Conservation (phyloP, 495 filamentous ascomycete species). For the Lentithecium fluviatile region DNA sequence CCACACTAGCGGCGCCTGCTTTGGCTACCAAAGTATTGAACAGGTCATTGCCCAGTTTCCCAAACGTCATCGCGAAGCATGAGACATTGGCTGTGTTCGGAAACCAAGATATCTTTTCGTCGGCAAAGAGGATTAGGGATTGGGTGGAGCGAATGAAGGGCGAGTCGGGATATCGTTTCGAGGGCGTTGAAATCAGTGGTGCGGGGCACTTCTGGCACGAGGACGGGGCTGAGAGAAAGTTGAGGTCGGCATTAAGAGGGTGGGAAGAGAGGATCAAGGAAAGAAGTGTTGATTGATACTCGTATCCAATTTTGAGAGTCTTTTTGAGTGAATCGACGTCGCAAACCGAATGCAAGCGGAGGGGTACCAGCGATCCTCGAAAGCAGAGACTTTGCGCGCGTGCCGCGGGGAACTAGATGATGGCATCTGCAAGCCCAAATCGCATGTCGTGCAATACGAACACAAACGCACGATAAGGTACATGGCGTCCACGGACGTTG, state of each 20-base stretch:
- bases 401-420: no score
- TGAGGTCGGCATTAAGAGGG: slow-evolving; percentile 45
- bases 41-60: background rate
- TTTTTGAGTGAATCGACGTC: no score
- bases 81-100: slow-evolving; percentile 75
- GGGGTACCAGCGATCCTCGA: no score
- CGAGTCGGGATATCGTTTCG: slow-evolving; percentile 46
- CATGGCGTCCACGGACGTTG: no score
- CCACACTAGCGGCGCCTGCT: slow-evolving; percentile 34
- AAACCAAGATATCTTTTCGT: slow-evolving; percentile 73
- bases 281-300: background rate
- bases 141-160: slow-evolving; percentile 65
- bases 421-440: no score
- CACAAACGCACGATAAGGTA: no score
- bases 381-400: no score
- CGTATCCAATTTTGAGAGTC: no score
- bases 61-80: slow-evolving; percentile 45
- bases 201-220: slow-evolving; percentile 88
- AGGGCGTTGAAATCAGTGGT: slow-evolving; percentile 57
- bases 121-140: slow-evolving; percentile 60
- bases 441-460: no score
- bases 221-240: slow-evolving; percentile 54
- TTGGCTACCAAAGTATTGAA: slow-evolving; percentile 23
- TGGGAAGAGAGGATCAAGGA: slow-evolving; percentile 11
- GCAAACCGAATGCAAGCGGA: no score